Base-by-base conservation (phyloP, 2,329 filamentous ascomycete genomes). In the Aspergillus sp. region DNA sequence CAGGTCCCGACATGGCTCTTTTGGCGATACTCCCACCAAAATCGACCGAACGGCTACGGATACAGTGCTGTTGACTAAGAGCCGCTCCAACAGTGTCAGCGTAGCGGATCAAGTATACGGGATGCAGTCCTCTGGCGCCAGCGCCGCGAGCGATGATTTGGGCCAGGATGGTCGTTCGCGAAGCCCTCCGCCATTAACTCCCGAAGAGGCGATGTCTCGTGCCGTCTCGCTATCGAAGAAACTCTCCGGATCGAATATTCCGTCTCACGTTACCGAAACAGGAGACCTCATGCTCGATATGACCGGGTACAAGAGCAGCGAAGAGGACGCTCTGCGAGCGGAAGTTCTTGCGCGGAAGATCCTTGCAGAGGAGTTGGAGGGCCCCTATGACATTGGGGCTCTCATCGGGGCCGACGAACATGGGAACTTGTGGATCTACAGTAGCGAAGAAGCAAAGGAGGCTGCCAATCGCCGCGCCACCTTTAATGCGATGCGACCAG, bases 371-470 rank as follows among this genome's bases (percentile, higher is more conserved):
- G 94, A 98, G 77, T 80, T 98, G 13, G 91, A 96, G 70, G 95
- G 93, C 21, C 92, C 94, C 72, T 97, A 97, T 75, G 95, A 99
- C 73, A 96, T 99, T 68, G 95, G 95, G 5, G 90, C 94, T 2
- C 83, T 99, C 30, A 96, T 99, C 68, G 95, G 93, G 11, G 94
- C 95, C 48, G 95, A 99, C 72, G 92, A 96, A 71, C 88, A 95
- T 61, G 95, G 95, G 6, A 99, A 99, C 70, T 83, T 99, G n/a
- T 98, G 95, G 94, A 98, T 99, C 66, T 99, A 99, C 79, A 95
- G 92, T 78, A 98, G 93, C 69, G 93, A 98, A 75, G 93, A 96
- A 71, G 92, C 95, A 23, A 98, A 97, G 72, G 90, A 95, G 69
- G 90, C 90, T 6, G 94, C 94, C 32, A 89, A 89, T 80, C 88